A percentile compares a stretch with the other conserved stretches of the same genome.
phyloP scores from a whole-genome alignment of 2,329 filamentous ascomycete genomes.

The Colletotrichum sp. region DNA sequence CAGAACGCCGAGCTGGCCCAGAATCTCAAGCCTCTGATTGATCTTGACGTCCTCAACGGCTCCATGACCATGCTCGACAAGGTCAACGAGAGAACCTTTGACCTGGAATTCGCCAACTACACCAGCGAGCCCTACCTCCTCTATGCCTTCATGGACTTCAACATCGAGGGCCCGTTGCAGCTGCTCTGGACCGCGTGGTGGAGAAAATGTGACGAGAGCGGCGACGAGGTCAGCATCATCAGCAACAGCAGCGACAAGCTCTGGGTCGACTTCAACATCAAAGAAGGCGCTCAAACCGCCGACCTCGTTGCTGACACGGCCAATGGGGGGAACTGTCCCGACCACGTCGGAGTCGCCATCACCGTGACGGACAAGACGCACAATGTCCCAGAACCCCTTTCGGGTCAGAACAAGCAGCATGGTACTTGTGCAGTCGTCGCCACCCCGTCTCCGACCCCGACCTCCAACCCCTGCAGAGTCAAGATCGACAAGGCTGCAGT shows the following conservation, averaged over 20 bases:
- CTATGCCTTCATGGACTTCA: constrained; percentile 1
- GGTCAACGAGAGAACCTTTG: neutral
- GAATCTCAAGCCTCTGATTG: constrained; percentile 15
- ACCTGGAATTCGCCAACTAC: neutral
- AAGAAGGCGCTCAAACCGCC: constrained; percentile 11
- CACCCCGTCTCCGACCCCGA: constrained; percentile 1
- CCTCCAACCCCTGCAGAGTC: constrained; percentile 22
- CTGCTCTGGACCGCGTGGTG: constrained; percentile 2
- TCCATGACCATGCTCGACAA: neutral
- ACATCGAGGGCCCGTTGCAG: constrained; percentile 8
- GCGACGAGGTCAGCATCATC: neutral
- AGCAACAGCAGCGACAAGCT: constrained; percentile 10
- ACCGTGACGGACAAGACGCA: constrained; percentile 17
- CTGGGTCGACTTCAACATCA: constrained; percentile 16
- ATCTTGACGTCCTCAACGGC: neutral
- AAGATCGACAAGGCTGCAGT: constrained; percentile 19
- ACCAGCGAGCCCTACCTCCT: constrained; percentile 15
- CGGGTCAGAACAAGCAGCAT: neutral
- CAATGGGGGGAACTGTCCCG: neutral
- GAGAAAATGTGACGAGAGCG: constrained; percentile 12
- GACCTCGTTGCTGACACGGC: constrained; percentile 20
- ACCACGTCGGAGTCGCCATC: constrained; percentile 2
- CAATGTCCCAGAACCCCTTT: neutral
- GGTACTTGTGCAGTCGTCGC: constrained; percentile 10
- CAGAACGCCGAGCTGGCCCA: constrained; percentile 25